Evolutionary conservation across 129 eudicot species (phyloP).

Genomic region (Tagetes patula): DNA sequence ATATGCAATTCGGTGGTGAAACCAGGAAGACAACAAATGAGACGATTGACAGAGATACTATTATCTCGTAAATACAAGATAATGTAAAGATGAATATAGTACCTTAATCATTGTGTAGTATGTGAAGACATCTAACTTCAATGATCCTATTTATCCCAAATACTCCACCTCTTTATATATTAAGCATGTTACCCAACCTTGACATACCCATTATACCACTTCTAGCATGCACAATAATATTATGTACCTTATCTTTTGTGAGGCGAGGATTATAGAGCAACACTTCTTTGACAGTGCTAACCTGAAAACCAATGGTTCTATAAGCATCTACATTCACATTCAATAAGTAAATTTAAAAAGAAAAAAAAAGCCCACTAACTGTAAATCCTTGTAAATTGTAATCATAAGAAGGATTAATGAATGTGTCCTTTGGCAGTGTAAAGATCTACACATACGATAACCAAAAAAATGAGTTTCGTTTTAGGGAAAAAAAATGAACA

Average conservation of each 20-base stretch:
- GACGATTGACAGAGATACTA: background rate
- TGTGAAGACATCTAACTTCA: slow-evolving; percentile 85
- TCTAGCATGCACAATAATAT: background rate
- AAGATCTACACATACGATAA: slow-evolving; percentile 57
- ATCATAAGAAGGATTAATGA: slow-evolving; percentile 92
- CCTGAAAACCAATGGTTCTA: slow-evolving; percentile 43
- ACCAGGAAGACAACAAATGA: background rate
- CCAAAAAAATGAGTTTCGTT: slow-evolving; percentile 13
- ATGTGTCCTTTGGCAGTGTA: slow-evolving; percentile 82
- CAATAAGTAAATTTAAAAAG: background rate
- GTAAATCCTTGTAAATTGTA: slow-evolving; percentile 71
- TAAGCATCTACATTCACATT: slow-evolving; percentile 24
- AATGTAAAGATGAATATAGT: slow-evolving; percentile 15
- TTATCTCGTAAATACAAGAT: slow-evolving; percentile 8
- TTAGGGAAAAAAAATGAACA: background rate
- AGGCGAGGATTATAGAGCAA: slow-evolving; percentile 79
- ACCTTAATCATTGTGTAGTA: slow-evolving; percentile 91
- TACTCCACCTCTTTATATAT: slow-evolving; percentile 48
- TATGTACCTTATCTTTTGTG: slow-evolving; percentile 78
- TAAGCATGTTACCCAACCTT: no score
- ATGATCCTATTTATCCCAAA: slow-evolving; percentile 58
- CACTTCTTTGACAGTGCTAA: slow-evolving; percentile 91
- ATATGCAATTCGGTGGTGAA: slow-evolving; percentile 47
- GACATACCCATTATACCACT: no score
- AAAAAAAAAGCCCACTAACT: slow-evolving; percentile 42